phyloP scores from a whole-genome alignment of 371 early-diverging fungal genomes.

The Thermomucor indicae-seudaticae region DNA sequence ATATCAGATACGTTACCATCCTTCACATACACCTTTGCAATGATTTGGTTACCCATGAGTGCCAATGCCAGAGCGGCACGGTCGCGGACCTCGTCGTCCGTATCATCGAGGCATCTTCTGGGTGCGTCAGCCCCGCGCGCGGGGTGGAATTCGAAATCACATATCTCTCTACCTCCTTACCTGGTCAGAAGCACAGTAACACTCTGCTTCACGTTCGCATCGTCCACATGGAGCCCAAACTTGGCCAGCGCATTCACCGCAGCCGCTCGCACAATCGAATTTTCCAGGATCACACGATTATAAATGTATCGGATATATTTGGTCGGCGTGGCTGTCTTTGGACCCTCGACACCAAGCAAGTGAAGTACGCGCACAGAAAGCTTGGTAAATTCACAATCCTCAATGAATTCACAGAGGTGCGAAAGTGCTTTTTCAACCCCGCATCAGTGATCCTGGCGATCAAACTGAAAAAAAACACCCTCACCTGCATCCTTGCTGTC shows the following conservation, averaged over 20 bases:
- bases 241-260: conserved; percentile 94
- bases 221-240: conserved; percentile 84
- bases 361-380: conserved; percentile 94
- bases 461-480: no score
- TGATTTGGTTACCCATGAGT: conserved; percentile 63
- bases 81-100: conserved; percentile 98
- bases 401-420: conserved; percentile 98
- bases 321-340: conserved; percentile 84
- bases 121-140: no score
- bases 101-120: conserved; percentile 95
- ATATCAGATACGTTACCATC: no score
- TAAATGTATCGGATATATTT: conserved; percentile 97
- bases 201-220: conserved; percentile 71
- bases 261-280: conserved; percentile 95
- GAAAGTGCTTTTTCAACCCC: conserved; percentile 86
- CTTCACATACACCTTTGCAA: conserved; percentile 57
- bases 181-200: conserved; percentile 80
- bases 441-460: no score
- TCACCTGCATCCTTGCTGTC: conserved; percentile 88
- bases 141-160: neutral
- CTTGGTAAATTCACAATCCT: conserved; percentile 98
- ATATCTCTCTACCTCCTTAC: conserved; percentile 16
- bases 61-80: conserved; percentile 88
- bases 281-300: conserved; percentile 97
- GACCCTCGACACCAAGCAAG: conserved; percentile 93